Evolutionary conservation across 208 protist genomes (phyloP), one percentile per base, ranked within the genome.

Genomic region (Naegleria lovaniensis): DNA sequence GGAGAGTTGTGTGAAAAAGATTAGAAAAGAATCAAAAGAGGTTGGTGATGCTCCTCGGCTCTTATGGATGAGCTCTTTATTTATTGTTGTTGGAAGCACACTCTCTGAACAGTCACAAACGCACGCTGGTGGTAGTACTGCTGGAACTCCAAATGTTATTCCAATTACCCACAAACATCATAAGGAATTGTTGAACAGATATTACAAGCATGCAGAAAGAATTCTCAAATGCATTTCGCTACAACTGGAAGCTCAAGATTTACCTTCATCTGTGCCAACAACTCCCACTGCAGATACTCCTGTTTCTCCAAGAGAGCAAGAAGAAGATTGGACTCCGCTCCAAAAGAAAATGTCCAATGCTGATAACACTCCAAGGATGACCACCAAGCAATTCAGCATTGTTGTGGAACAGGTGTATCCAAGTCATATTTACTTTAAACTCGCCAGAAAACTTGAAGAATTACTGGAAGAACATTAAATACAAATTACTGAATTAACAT

Each of bases 381-480:
- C 19, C 19, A 88, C 25, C 55, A 88, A 36, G 41, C 16, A 58
- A 15, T 88, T 39, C 19, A n/a, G 0, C 5, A 11, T 88, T 2
- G 58, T 13, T 39, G 11, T 88, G 13, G 85, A 51, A 19, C 85
- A 88, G 38, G 38, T 58, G 9, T 88, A 88, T 38, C 85, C 85
- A 40, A 58, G 41, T 13, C n/a, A 88, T n/a, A 39, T 88, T 88
- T 88, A 88, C 29, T 88, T 88, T 38, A 88, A 39, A 5, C 15
- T 88, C 22, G 85, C 85, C 16, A 88, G 43, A 15, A 88, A 88
- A 19, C 6, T 88, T 6, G 85, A 88, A 38, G 43, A 88, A 58
- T 13, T 88, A 11, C 51, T 85, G 9, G 67, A 79, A 79, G 67
- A 79, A 33, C 0, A 36, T 9, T 79, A 79, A 79, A 36, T 67